phyloP scores from a whole-genome alignment of 257 asterid genomes.

The Solanum gracilifrons region DNA sequence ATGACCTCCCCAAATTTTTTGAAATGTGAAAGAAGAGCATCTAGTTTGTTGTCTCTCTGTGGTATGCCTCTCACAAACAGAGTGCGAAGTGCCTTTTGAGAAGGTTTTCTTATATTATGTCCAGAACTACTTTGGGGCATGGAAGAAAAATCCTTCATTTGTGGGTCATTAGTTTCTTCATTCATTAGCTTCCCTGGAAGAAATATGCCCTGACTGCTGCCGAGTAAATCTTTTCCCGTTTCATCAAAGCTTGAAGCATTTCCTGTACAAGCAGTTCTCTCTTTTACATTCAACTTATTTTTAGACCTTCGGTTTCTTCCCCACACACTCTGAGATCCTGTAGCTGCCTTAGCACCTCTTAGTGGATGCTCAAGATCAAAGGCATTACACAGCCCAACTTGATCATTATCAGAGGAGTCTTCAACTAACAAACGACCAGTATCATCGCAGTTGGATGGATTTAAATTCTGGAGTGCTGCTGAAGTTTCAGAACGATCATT shows the following conservation, averaged over 20 bases:
- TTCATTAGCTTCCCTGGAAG: slow-evolving; percentile 31
- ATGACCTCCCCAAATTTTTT: slow-evolving; percentile 80
- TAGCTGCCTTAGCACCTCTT: slow-evolving; percentile 25
- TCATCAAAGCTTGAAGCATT: slow-evolving; percentile 30
- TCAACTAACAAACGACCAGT: slow-evolving; percentile 28
- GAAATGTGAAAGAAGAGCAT: slow-evolving; percentile 84
- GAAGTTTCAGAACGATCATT: slow-evolving; percentile 58
- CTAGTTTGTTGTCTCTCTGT: slow-evolving; percentile 72
- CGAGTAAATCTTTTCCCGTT: slow-evolving; percentile 13
- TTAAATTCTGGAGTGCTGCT: slow-evolving; percentile 34
- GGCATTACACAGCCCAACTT: slow-evolving; percentile 38
- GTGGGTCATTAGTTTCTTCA: slow-evolving; percentile 30
- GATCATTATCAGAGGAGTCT: slow-evolving; percentile 29
- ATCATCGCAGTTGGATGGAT: slow-evolving; percentile 41
- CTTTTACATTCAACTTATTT: slow-evolving; percentile 34
- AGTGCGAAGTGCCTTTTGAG: slow-evolving; percentile 73
- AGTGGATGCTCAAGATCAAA: slow-evolving; percentile 29
- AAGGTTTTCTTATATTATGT: slow-evolving; percentile 40
- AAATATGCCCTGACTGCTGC: slow-evolving; percentile 22
- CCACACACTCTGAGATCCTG: slow-evolving; percentile 66
- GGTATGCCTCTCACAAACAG: slow-evolving; percentile 80
- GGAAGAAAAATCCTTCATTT: slow-evolving; percentile 34
- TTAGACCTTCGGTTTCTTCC: slow-evolving; percentile 54
- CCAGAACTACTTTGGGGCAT: slow-evolving; percentile 39
- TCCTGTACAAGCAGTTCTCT: slow-evolving; percentile 30